Evolutionary conservation across 352 stramenopile species (phyloP).

Genomic region (Pythium brassicae): DNA sequence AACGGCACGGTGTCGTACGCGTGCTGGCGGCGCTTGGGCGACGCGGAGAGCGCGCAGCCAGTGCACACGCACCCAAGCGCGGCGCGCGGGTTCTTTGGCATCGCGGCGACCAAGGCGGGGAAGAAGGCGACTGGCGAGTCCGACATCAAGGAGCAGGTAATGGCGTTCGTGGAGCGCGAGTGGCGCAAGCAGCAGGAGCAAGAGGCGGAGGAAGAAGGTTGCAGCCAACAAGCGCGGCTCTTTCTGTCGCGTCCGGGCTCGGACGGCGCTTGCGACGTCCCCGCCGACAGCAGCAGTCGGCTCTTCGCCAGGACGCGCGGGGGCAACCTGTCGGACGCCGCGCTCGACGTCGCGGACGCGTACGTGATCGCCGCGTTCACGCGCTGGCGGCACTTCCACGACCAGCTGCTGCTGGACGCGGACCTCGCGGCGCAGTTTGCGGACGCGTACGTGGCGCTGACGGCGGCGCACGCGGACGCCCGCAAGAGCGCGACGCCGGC

Average conservation of each 20-base stretch:
- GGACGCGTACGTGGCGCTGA: constrained; percentile 38
- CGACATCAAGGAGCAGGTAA: constrained; percentile 68
- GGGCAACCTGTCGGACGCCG: constrained; percentile 38
- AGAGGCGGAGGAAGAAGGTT: background rate
- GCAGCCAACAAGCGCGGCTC: constrained; percentile 22
- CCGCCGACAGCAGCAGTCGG: constrained; percentile 1
- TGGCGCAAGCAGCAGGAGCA: background rate
- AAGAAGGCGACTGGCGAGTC: constrained; percentile 9
- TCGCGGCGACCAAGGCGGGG: constrained; percentile 23
- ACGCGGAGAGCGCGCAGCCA: constrained; percentile 18
- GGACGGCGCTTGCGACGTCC: no score
- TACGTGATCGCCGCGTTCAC: constrained; percentile 80
- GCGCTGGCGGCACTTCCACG: constrained; percentile 45
- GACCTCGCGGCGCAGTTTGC: constrained; percentile 33
- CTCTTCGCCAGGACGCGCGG: constrained; percentile 23
- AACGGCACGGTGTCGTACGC: constrained; percentile 83
- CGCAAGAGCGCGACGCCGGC: constrained; percentile 29
- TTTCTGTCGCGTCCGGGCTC: constrained; percentile 12
- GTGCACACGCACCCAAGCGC: constrained; percentile 72
- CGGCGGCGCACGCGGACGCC: constrained; percentile 8
- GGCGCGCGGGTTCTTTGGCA: constrained; percentile 58
- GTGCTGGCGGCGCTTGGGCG: constrained; percentile 59
- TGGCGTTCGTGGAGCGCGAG: constrained; percentile 42
- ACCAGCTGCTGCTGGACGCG: constrained; percentile 21
- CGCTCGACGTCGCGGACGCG: constrained; percentile 75